Percentiles rank a stretch among this genome's conserved stretches.
These are phyloP conservation scores for Colletotrichum eleusines DNA, from an alignment of 2,329 filamentous ascomycete species.

Conservation along the genomic window DNA sequence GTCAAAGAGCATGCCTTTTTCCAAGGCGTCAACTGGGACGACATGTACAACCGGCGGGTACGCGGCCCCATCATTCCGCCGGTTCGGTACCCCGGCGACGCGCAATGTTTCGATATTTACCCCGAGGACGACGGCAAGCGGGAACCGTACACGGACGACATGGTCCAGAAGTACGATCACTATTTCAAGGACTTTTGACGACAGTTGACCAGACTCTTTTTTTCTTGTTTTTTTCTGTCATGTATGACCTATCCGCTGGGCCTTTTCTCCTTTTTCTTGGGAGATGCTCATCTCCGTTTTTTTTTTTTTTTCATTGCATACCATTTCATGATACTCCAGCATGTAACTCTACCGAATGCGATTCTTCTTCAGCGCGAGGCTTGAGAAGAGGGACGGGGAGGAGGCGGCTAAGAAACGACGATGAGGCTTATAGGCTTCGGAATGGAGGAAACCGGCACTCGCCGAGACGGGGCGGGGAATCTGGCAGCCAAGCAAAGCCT, in stretches of 20 bases:
- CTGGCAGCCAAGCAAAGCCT: slow-evolving; percentile 35
- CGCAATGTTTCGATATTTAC: slow-evolving; percentile 85
- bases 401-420: background rate
- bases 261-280: slow-evolving; percentile 1
- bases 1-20: slow-evolving; percentile 86
- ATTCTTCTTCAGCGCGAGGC: background rate
- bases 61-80: slow-evolving; percentile 82
- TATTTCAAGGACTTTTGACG: slow-evolving; percentile 78
- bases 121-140: slow-evolving; percentile 78
- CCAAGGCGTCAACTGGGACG: slow-evolving; percentile 78
- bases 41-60: slow-evolving; percentile 72
- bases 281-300: slow-evolving; percentile 1
- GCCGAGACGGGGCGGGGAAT: background rate
- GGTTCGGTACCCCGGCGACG: slow-evolving; percentile 77
- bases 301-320: slow-evolving; percentile 6
- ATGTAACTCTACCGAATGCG: slow-evolving; percentile 30
- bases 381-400: background rate
- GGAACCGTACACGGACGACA: slow-evolving; percentile 76
- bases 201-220: background rate
- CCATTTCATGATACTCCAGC: slow-evolving; percentile 33
- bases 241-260: slow-evolving; percentile 20
- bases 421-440: slow-evolving; percentile 10
- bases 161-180: slow-evolving; percentile 76
- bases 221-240: background rate
- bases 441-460: slow-evolving; percentile 7